A percentile compares a stretch with the other conserved stretches of the same genome.
Conservation (phyloP, 805 yeast species). For the Candida krabiensis region DNA sequence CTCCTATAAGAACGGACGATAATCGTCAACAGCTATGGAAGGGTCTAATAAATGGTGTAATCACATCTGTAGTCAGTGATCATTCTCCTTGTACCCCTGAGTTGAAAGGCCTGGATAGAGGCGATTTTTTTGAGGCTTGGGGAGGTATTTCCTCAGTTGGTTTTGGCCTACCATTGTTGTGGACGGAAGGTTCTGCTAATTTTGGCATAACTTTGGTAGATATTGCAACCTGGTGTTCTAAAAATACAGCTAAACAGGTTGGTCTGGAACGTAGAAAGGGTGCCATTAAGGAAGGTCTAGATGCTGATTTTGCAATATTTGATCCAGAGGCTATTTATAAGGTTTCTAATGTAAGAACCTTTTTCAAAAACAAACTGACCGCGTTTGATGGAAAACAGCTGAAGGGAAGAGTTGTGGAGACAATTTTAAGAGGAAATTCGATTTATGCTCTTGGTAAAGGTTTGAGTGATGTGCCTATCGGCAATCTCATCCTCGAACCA, state of each 20-base stretch:
- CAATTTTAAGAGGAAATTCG: constrained; percentile 73
- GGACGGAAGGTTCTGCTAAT: constrained; percentile 64
- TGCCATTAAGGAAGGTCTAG: constrained; percentile 65
- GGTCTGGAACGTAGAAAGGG: constrained; percentile 79
- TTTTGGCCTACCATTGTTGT: constrained; percentile 77
- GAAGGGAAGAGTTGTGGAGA: constrained; percentile 74
- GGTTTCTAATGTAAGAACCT: constrained; percentile 55
- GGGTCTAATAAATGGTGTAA: constrained; percentile 63
- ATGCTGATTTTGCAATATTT: constrained; percentile 86
- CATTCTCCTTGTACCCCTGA: constrained; percentile 97
- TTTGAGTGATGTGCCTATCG: constrained; percentile 55
- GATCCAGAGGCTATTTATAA: constrained; percentile 57
- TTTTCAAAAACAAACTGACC: constrained; percentile 83
- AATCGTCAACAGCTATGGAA: constrained; percentile 77
- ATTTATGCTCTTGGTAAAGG: constrained; percentile 62
- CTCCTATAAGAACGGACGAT: constrained; percentile 80
- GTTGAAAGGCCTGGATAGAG: constrained; percentile 74
- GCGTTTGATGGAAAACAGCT: constrained; percentile 77
- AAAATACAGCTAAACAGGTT: constrained; percentile 82
- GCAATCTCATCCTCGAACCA: constrained; percentile 60
- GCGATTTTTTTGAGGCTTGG: constrained; percentile 93
- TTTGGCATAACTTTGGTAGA: constrained; percentile 43
- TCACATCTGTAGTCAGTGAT: constrained; percentile 88
- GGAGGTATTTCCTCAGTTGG: constrained; percentile 96
- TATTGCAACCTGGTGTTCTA: constrained; percentile 76